Base-by-base conservation (phyloP, 768 basidiomycete genomes). In the Calocybe cyanea region DNA sequence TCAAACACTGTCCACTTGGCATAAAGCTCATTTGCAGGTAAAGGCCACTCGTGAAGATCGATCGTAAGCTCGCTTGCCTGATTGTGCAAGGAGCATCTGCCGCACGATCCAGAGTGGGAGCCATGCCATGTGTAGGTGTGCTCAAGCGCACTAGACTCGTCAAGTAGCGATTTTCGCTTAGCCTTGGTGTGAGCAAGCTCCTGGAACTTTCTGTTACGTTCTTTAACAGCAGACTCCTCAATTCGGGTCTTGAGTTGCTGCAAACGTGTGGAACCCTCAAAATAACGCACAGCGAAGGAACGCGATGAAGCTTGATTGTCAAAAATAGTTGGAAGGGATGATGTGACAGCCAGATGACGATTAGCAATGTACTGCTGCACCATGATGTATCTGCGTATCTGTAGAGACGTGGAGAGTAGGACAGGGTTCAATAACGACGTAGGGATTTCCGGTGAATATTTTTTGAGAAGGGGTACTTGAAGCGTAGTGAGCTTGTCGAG, bases 11-110 rank as follows among this genome's bases (percentile, higher is more conserved):
- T 60, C 0, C 53, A 53, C 41, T 66, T 56, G 0, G 63, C 62
- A 6, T 45, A 21, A 3, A 55, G 10, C 4, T 14, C 17, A 9
- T 51, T 35, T 1, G 41, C 23, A 0, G 77, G 73, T 31, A 78
- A 51, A 0, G 76, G 77, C 75, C 73, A 75, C 42, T 78, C 77
- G 30, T 72, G 61, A 4, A 71, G 51, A 0, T 19, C 0, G 18
- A 78, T 75, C 0, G 3, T 2, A 55, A 73, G 50, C 0, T 0
- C 3, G 0, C 25, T 5, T 0, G 63, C 59, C 37, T 53, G 4
- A 1, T 10, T 17, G 15, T 53, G 19, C 14, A 62, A 48, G 0
- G 7, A 4, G 36, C 72, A 73, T 43, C 58, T 67, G 2, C n/a
- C 3, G 43, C 67, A 71, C 3, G 36, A 37, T 3, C 47, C 34